These are phyloP conservation scores for Candolleomyces efflorescens DNA, from an alignment of 768 basidiomycete genomes.

Conservation along the genomic window DNA sequence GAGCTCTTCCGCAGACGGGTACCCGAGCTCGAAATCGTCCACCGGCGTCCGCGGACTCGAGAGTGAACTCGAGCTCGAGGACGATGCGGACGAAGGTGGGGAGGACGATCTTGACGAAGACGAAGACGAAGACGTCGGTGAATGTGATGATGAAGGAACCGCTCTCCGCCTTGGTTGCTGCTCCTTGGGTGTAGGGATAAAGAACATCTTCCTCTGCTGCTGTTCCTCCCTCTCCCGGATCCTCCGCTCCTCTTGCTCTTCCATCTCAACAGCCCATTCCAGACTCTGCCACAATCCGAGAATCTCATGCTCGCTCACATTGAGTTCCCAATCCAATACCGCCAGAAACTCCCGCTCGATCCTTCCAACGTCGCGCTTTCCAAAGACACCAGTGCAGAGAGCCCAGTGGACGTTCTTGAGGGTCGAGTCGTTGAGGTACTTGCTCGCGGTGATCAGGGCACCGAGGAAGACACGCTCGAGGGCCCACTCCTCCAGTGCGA, in stretches of 20 bases:
- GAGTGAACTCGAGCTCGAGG: constrained; percentile 15
- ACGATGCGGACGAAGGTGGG: constrained; percentile 14
- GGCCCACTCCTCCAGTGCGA: constrained; percentile 81
- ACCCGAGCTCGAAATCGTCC: constrained; percentile 13
- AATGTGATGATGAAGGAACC: constrained; percentile 29
- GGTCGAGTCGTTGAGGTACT: constrained; percentile 88
- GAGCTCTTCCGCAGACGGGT: constrained; percentile 4
- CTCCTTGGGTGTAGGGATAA: too few relatives aligned
- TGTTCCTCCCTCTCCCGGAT: constrained; percentile 1
- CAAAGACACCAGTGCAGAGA: constrained; percentile 77
- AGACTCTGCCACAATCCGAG: constrained; percentile 46
- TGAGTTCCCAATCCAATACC: constrained; percentile 73
- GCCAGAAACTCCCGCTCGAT: constrained; percentile 82
- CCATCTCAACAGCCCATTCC: constrained; percentile 17
- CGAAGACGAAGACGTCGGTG: constrained; percentile 26
- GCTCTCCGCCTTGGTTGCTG: background rate
- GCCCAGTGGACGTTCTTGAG: constrained; percentile 92
- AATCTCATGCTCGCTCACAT: constrained; percentile 59
- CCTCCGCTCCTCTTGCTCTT: constrained; percentile 6
- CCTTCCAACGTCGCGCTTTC: constrained; percentile 74
- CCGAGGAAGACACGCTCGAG: constrained; percentile 89
- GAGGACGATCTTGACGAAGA: constrained; percentile 22
- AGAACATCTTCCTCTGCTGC: background rate
- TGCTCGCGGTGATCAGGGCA: constrained; percentile 82
- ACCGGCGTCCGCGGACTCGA: constrained; percentile 16